Conservation (phyloP, 352 stramenopile species). For the Phytophthora brassicae region DNA sequence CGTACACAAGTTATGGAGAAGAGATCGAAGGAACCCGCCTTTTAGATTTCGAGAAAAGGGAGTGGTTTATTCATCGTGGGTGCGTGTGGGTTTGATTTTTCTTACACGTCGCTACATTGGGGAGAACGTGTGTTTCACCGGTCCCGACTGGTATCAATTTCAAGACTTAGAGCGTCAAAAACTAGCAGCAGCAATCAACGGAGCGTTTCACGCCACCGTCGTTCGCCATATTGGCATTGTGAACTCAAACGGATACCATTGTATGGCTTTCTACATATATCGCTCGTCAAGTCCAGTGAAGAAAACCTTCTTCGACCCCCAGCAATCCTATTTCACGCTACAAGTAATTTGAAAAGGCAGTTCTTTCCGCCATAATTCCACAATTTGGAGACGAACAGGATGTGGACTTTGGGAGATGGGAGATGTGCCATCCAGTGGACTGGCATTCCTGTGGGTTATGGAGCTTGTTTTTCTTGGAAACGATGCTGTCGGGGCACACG, state of each 20-base stretch:
- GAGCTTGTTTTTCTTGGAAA: constrained; percentile 11
- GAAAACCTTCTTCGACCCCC: constrained; percentile 1
- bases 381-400: background rate
- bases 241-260: background rate
- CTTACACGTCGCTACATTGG: background rate
- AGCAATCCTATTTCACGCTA: background rate
- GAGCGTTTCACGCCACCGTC: background rate
- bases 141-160: constrained; percentile 1
- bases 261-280: constrained; percentile 7
- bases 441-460: constrained; percentile 15
- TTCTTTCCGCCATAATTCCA: constrained; percentile 5
- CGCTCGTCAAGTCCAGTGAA: background rate
- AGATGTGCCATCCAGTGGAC: background rate
- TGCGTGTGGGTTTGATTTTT: constrained; percentile 1
- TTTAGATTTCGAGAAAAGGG: background rate
- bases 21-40: constrained; percentile 7
- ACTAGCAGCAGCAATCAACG: background rate
- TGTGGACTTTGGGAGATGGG: background rate
- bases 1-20: background rate
- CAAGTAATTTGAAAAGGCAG: background rate
- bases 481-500: background rate
- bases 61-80: constrained; percentile 9
- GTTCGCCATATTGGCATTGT: background rate
- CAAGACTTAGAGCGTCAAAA: background rate
- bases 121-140: background rate